These are phyloP conservation scores for Quercus engelmannii DNA, from an alignment of 306 rosid genomes.

Conservation along the genomic window DNA sequence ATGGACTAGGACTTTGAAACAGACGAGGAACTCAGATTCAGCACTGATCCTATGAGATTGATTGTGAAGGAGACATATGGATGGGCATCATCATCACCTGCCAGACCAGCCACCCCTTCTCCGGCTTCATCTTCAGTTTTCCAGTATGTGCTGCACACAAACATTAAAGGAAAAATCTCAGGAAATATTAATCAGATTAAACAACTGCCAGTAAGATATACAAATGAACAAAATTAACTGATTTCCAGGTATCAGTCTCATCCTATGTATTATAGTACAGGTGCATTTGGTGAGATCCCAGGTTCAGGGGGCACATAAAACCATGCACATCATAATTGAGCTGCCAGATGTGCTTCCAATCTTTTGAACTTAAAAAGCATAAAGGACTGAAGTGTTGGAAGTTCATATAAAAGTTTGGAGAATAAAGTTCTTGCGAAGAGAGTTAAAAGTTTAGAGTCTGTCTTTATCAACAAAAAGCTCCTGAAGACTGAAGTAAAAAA, in stretches of 20 bases:
- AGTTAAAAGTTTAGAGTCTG: not conserved
- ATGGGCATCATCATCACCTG: slow-evolving; percentile 70
- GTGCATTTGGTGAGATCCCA: too few species aligned
- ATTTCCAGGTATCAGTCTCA: not conserved
- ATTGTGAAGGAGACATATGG: slow-evolving; percentile 84
- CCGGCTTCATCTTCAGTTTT: slow-evolving; percentile 74
- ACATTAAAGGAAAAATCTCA: slow-evolving; percentile 8
- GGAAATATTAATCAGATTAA: slow-evolving; percentile 1
- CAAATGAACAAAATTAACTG: not conserved
- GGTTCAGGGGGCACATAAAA: too few species aligned
- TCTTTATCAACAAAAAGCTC: too few species aligned
- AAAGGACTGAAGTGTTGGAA: not conserved
- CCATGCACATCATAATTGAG: too few species aligned
- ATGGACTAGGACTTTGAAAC: slow-evolving; percentile 17
- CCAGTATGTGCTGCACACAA: slow-evolving; percentile 68
- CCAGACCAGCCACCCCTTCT: slow-evolving; percentile 76
- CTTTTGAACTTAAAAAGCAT: too few species aligned
- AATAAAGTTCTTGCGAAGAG: slow-evolving; percentile 2
- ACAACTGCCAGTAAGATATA: not conserved
- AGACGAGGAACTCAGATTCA: slow-evolving; percentile 10
- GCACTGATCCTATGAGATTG: slow-evolving; percentile 52
- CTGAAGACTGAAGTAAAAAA: too few species aligned
- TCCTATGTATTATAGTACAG: too few species aligned
- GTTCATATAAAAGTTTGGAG: slow-evolving; percentile 10
- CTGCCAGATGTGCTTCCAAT: too few species aligned